Evolutionary conservation across 345 rosid species (phyloP).

Genomic region (Salix viminalis): DNA sequence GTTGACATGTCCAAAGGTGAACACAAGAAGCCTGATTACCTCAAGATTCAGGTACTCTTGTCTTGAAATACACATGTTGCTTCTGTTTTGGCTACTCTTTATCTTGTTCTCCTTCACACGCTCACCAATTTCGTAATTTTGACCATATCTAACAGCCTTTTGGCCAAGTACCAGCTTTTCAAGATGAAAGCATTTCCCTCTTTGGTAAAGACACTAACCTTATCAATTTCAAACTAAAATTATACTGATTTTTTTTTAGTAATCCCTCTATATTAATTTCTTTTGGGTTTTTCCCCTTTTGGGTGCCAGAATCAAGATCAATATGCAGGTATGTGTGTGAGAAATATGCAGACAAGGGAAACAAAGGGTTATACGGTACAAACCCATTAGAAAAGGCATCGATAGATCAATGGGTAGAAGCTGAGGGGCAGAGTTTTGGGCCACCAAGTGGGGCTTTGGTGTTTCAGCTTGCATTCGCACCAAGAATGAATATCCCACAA

Average conservation of each 20-base stretch:
- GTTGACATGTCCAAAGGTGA: conserved; percentile 55
- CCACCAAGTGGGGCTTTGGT: conserved; percentile 51
- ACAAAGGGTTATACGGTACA: conserved; percentile 44
- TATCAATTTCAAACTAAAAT: background rate
- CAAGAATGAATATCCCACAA: conserved; percentile 51
- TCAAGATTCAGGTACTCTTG: conserved; percentile 46
- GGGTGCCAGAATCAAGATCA: conserved; percentile 47
- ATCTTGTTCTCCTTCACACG: background rate
- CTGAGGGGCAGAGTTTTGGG: conserved; percentile 57
- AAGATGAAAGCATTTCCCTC: conserved; percentile 51
- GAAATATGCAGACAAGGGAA: conserved; percentile 47
- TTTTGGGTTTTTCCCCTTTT: background rate
- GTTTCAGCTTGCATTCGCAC: conserved; percentile 61
- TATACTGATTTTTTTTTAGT: background rate
- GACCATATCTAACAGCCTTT: conserved; percentile 43
- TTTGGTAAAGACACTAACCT: conserved; percentile 36
- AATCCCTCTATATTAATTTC: background rate
- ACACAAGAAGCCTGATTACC: conserved; percentile 60
- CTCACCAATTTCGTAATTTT: background rate
- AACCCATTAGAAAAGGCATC: conserved; percentile 60
- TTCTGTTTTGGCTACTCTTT: background rate
- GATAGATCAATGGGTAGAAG: conserved; percentile 76
- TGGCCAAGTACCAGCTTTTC: conserved; percentile 75
- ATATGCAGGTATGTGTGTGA: conserved; percentile 60
- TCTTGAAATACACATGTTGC: background rate